phyloP scores from a whole-genome alignment of 2,329 filamentous ascomycete species.

The Thelonectria blattea region DNA sequence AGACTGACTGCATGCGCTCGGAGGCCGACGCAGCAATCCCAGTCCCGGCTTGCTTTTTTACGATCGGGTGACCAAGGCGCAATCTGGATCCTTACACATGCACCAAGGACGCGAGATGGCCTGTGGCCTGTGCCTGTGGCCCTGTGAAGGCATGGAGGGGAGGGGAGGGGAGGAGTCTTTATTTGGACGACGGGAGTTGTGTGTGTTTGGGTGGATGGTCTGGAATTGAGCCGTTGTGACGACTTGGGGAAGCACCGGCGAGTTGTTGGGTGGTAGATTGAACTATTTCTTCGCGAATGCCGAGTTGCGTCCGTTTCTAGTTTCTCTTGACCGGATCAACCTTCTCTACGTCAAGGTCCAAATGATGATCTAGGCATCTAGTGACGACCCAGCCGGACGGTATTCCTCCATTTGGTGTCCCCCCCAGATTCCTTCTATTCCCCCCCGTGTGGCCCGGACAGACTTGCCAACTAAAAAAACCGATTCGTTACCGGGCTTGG shows the following conservation, averaged over 20 bases:
- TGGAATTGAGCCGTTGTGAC: neutral
- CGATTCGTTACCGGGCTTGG: constrained; percentile 6
- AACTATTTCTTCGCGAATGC: neutral
- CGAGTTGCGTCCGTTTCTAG: neutral
- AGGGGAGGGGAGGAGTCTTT: no score
- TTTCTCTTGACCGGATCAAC: neutral
- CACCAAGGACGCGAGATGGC: no score
- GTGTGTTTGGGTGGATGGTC: no score
- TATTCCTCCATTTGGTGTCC: constrained; percentile 15
- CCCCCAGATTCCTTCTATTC: neutral
- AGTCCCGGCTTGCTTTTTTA: no score
- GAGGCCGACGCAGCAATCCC: no score
- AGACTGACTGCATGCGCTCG: no score
- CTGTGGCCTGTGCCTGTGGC: no score
- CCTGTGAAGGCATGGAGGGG: no score
- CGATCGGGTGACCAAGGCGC: no score
- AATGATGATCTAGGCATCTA: no score
- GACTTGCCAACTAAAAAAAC: constrained; percentile 27
- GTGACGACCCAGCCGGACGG: neutral
- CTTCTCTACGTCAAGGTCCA: neutral
- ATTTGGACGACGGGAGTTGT: no score
- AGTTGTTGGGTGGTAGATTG: neutral
- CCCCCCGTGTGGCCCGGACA: constrained; percentile 25
- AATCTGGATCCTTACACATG: no score
- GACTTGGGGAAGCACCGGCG: neutral